These are phyloP conservation scores for Tephrocybe sp. DNA, from an alignment of 768 basidiomycete genomes.

Conservation along the genomic window DNA sequence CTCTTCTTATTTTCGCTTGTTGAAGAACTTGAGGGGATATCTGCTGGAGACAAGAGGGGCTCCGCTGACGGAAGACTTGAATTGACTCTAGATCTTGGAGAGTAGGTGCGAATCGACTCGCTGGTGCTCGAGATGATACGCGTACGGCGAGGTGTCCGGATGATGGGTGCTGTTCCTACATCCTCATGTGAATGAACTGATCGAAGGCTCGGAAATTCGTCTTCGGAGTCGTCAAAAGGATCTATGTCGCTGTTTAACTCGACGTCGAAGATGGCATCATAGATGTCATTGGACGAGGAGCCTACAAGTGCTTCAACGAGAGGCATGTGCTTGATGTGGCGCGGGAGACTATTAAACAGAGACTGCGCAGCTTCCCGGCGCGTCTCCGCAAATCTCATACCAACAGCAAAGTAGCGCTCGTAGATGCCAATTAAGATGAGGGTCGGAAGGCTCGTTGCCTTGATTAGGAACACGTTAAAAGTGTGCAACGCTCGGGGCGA, in stretches of 20 bases:
- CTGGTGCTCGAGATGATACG: conserved; percentile 24
- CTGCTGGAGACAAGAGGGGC: conserved; percentile 19
- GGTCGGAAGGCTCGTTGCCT: conserved; percentile 78
- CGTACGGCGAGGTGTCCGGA: conserved; percentile 23
- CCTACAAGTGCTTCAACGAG: conserved; percentile 79
- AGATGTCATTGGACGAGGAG: conserved; percentile 61
- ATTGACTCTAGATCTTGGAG: conserved; percentile 22
- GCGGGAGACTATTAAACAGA: conserved; percentile 65
- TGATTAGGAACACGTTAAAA: conserved; percentile 84
- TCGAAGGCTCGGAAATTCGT: conserved; percentile 38
- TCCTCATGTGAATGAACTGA: conserved; percentile 41
- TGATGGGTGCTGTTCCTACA: conserved; percentile 16
- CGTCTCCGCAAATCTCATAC: conserved; percentile 49
- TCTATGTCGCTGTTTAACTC: conserved; percentile 49
- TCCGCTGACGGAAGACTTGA: conserved; percentile 18
- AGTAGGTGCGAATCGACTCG: conserved; percentile 17
- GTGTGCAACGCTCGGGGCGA: conserved; percentile 80
- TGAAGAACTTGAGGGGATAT: no score
- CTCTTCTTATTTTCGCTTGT: conserved; percentile 33
- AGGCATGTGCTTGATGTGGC: conserved; percentile 72
- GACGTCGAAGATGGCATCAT: conserved; percentile 79
- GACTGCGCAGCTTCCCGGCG: conserved; percentile 53
- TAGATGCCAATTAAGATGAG: conserved; percentile 76
- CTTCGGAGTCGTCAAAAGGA: conserved; percentile 50
- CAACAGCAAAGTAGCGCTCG: conserved; percentile 67